phyloP scores from a whole-genome alignment of 352 stramenopile species.

The Pythium rishiriense region DNA sequence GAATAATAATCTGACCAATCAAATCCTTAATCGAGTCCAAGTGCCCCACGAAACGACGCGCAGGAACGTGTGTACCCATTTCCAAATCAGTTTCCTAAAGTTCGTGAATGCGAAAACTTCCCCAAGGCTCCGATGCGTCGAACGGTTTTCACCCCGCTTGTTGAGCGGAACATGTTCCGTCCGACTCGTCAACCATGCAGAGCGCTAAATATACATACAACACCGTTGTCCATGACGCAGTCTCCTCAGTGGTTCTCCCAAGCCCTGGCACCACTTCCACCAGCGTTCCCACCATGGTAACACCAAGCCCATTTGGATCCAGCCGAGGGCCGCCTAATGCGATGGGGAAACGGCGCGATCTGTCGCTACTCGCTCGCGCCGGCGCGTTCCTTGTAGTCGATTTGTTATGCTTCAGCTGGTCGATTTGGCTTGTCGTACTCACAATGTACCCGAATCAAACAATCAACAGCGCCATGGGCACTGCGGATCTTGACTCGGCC shows the following conservation, averaged over 20 bases:
- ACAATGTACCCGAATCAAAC: background rate
- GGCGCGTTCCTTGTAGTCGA: background rate
- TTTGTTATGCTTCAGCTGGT: background rate
- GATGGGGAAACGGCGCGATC: no score
- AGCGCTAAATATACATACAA: no score
- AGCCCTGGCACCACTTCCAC: no score
- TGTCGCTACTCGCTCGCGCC: no score
- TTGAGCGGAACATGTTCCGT: background rate
- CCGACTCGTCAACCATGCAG: background rate
- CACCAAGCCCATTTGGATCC: no score
- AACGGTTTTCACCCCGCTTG: background rate
- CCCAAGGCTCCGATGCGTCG: no score
- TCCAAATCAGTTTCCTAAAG: no score
- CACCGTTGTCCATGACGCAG: no score
- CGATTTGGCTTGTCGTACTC: background rate
- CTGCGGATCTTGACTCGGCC: background rate
- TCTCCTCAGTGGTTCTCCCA: no score
- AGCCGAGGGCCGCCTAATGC: no score
- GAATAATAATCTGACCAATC: background rate
- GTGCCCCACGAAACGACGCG: constrained; percentile 15
- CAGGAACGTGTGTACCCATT: constrained; percentile 43
- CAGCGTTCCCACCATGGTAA: no score
- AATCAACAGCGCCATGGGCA: background rate
- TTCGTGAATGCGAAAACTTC: no score
- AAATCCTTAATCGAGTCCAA: background rate